A percentile compares a stretch with the other conserved stretches of the same genome.
These are phyloP conservation scores for Immersiporthe knoxdaviesiana DNA, from an alignment of 2,329 filamentous ascomycete genomes.

Conservation along the genomic window DNA sequence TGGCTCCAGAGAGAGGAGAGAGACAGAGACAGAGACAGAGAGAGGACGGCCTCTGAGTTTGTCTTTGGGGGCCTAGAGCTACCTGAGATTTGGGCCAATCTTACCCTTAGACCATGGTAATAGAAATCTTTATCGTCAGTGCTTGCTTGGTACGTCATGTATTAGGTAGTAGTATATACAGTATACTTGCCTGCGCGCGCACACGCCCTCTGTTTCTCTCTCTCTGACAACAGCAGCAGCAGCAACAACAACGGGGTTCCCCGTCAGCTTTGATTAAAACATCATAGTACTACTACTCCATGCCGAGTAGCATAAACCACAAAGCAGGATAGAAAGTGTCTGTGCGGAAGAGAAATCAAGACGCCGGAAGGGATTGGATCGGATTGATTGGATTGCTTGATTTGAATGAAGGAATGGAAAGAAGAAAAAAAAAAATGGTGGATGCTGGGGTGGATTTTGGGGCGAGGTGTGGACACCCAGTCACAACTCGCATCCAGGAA, in stretches of 20 bases:
- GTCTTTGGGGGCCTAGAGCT: not conserved
- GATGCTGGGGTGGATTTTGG: not conserved
- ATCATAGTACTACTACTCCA: not conserved
- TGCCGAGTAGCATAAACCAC: not conserved
- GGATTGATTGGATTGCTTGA: not conserved
- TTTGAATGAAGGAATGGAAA: not conserved
- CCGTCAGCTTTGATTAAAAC: not conserved
- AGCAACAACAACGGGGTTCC: not conserved
- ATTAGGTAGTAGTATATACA: too few relatives aligned
- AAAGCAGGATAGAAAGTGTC: not conserved
- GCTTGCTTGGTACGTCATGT: too few relatives aligned
- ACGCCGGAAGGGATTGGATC: not conserved
- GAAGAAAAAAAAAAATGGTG: too few relatives aligned
- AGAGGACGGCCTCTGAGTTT: not conserved
- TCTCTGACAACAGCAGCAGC: not conserved
- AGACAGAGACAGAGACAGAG: too few relatives aligned
- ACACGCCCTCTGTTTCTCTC: too few relatives aligned
- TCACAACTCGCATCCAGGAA: not conserved
- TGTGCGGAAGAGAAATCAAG: not conserved
- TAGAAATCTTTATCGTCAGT: not conserved
- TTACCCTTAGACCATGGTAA: not conserved
- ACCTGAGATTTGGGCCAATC: not conserved
- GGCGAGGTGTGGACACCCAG: not conserved
- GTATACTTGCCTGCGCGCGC: not conserved
- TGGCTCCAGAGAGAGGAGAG: not conserved